phyloP scores from a whole-genome alignment of 1,284 basidiomycete genomes.

The Fomitopsis schrenkii region DNA sequence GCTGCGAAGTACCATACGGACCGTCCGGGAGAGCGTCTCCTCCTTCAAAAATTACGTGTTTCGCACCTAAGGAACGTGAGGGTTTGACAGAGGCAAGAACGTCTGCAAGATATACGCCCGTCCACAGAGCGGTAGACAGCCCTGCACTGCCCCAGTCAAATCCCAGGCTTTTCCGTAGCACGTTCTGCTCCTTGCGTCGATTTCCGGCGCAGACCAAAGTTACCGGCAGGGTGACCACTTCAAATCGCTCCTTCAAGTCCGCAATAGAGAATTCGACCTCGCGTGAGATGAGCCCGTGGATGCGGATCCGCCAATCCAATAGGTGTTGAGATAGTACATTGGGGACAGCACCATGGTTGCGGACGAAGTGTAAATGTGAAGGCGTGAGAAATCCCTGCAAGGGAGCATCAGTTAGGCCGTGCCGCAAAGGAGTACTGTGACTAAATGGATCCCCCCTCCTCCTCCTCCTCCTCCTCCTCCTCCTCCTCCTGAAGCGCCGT shows the following conservation, averaged over 20 bases:
- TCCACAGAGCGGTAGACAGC: slow-evolving; percentile 61
- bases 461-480: too few species aligned
- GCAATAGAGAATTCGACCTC: slow-evolving; percentile 39
- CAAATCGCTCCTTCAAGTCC: slow-evolving; percentile 45
- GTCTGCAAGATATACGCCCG: slow-evolving; percentile 61
- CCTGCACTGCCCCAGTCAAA: slow-evolving; percentile 56
- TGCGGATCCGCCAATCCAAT: slow-evolving; percentile 45
- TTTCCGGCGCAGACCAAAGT: slow-evolving; percentile 71
- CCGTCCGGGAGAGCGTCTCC: slow-evolving; percentile 58
- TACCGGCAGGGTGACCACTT: slow-evolving; percentile 57
- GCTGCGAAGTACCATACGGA: slow-evolving; percentile 62
- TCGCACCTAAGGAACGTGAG: slow-evolving; percentile 30
- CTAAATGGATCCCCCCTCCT: too few species aligned
- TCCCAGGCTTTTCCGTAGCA: slow-evolving; percentile 58
- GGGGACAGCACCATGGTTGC: slow-evolving; percentile 67
- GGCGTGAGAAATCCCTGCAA: slow-evolving; percentile 59
- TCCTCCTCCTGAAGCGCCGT: too few species aligned
- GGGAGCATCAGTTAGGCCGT: background rate
- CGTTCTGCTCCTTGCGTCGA: slow-evolving; percentile 66
- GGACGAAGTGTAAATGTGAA: slow-evolving; percentile 60
- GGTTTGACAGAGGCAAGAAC: slow-evolving; percentile 49
- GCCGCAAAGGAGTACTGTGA: background rate
- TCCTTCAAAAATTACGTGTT: slow-evolving; percentile 65
- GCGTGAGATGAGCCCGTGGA: slow-evolving; percentile 46
- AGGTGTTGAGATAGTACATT: slow-evolving; percentile 33